A percentile compares a stretch with the other conserved stretches of the same genome.
Evolutionary conservation across 805 yeast genomes (phyloP).

Genomic region (Priceomyces melissophilus): DNA sequence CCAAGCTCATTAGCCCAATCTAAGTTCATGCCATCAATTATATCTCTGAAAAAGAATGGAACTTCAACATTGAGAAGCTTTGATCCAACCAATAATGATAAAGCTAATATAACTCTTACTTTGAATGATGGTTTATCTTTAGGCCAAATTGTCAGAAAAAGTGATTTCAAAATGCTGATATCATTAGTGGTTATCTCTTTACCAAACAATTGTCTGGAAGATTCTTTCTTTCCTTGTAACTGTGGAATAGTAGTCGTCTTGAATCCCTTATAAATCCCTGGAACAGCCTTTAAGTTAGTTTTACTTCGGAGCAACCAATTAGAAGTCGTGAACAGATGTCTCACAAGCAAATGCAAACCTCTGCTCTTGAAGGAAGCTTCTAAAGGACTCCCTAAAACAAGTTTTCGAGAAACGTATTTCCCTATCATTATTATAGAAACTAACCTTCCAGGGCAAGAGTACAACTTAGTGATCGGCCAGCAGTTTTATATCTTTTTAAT

Average conservation of each 20-base stretch:
- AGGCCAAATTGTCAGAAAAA: conserved; percentile 80
- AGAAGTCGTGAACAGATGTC: no score
- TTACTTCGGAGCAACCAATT: no score
- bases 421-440: no score
- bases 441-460: no score
- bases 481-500: no score
- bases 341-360: no score
- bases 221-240: conserved; percentile 8
- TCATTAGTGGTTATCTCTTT: conserved; percentile 38
- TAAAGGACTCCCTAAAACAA: no score
- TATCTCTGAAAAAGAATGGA: conserved; percentile 85
- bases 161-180: conserved; percentile 56
- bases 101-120: conserved; percentile 71
- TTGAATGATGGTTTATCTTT: conserved; percentile 62
- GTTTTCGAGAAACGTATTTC: no score
- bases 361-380: no score
- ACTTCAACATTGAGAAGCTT: conserved; percentile 91
- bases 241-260: neutral
- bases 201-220: conserved; percentile 22
- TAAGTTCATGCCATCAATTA: conserved; percentile 88
- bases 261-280: conserved; percentile 1
- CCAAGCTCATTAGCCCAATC: conserved; percentile 72
- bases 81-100: conserved; percentile 69
- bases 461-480: no score
- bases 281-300: neutral